A percentile compares a stretch with the other conserved stretches of the same genome.
These are phyloP conservation scores for Cyphellophora attinorum DNA, from an alignment of 2,329 filamentous ascomycete species.

Conservation along the genomic window DNA sequence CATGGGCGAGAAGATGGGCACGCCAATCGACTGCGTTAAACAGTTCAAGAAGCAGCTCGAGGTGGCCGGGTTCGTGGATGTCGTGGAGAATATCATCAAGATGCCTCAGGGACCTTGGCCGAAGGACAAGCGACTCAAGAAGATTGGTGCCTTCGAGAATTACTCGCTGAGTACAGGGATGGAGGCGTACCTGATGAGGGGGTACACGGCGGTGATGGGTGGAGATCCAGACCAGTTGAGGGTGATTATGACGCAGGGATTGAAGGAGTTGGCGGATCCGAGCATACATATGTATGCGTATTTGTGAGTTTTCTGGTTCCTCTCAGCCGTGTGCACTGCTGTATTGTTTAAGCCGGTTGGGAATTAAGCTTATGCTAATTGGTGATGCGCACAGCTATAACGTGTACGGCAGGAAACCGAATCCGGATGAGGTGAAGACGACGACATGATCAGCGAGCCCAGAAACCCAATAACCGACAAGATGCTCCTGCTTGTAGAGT, in stretches of 20 bases:
- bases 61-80: constrained; percentile 20
- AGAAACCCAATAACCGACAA: too few relatives aligned
- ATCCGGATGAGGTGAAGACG: too few relatives aligned
- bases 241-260: constrained; percentile 13
- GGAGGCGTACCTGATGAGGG: constrained; percentile 15
- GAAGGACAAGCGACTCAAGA: constrained; percentile 20
- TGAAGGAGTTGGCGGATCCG: constrained; percentile 8
- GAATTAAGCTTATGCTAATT: neutral
- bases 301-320: constrained; percentile 8
- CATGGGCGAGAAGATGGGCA: constrained; percentile 20
- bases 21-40: constrained; percentile 8
- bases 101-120: constrained; percentile 21
- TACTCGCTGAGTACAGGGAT: constrained; percentile 14
- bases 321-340: too few relatives aligned
- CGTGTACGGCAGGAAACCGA: constrained; percentile 2
- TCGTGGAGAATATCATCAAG: constrained; percentile 19
- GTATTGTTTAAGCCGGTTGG: too few relatives aligned
- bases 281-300: constrained; percentile 9
- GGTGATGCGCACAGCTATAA: neutral
- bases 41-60: constrained; percentile 11
- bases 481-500: too few relatives aligned
- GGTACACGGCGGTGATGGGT: constrained; percentile 17
- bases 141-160: constrained; percentile 15
- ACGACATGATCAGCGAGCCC: too few relatives aligned
- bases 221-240: constrained; percentile 6